These are phyloP conservation scores for Butyriboletus appendiculatus DNA, from an alignment of 1,284 basidiomycete species.

Conservation along the genomic window DNA sequence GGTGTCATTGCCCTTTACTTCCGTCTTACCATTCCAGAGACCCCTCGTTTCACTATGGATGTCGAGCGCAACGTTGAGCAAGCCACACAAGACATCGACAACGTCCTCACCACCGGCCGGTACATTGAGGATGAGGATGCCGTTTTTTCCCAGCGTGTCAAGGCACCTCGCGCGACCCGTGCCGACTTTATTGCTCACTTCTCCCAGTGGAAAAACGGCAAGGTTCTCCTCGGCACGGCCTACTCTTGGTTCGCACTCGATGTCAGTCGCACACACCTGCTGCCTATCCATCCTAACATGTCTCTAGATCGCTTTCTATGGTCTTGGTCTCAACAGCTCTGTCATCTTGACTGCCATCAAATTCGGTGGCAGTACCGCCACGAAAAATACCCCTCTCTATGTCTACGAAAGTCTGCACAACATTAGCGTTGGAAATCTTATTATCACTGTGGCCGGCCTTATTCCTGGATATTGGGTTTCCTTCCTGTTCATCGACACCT, in stretches of 20 bases:
- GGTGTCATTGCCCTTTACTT: slow-evolving; percentile 55
- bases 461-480: slow-evolving; percentile 54
- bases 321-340: slow-evolving; percentile 61
- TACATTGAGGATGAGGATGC: slow-evolving; percentile 45
- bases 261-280: slow-evolving; percentile 29
- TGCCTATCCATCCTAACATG: background rate
- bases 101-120: slow-evolving; percentile 45
- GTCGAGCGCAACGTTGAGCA: slow-evolving; percentile 64
- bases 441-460: slow-evolving; percentile 52
- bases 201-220: slow-evolving; percentile 45
- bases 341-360: slow-evolving; percentile 40
- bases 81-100: slow-evolving; percentile 54
- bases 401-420: slow-evolving; percentile 35
- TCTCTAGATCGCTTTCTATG: slow-evolving; percentile 59
- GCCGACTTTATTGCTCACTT: slow-evolving; percentile 51
- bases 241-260: slow-evolving; percentile 69
- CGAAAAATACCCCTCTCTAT: slow-evolving; percentile 10
- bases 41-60: slow-evolving; percentile 71
- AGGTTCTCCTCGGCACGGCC: slow-evolving; percentile 47
- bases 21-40: slow-evolving; percentile 59
- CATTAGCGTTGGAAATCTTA: slow-evolving; percentile 42
- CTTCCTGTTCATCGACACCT: slow-evolving; percentile 50
- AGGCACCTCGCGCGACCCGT: slow-evolving; percentile 48
- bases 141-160: slow-evolving; percentile 41
- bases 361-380: slow-evolving; percentile 21